These are phyloP conservation scores for Fonsecaea nubica DNA, from an alignment of 2,329 filamentous ascomycete genomes.

Conservation along the genomic window DNA sequence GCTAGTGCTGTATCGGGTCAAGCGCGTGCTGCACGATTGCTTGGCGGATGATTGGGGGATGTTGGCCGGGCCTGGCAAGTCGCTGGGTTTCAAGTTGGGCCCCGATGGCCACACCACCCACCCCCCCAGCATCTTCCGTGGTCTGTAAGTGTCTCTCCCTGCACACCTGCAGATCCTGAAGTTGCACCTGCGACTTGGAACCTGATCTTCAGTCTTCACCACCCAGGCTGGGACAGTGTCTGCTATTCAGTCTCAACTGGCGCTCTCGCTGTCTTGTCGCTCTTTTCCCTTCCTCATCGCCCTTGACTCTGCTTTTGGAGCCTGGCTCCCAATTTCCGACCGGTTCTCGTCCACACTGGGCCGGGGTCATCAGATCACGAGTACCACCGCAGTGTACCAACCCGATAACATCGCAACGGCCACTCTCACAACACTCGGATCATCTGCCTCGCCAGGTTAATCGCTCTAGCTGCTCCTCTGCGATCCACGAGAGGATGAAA, in stretches of 20 bases:
- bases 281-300: conserved; percentile 13
- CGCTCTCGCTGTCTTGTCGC: conserved; percentile 13
- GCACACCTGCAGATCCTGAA: conserved; percentile 26
- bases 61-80: not conserved
- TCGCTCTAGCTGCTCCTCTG: not conserved
- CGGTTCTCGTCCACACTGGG: not conserved
- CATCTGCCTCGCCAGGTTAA: not conserved
- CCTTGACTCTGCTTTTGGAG: not conserved
- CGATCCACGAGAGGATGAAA: conserved; percentile 6
- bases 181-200: conserved; percentile 16
- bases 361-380: conserved; percentile 16
- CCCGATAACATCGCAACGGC: conserved; percentile 23
- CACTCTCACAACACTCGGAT: conserved; percentile 6
- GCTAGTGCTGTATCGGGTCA: conserved; percentile 10
- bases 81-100: conserved; percentile 10
- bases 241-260: conserved; percentile 12
- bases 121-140: conserved; percentile 42
- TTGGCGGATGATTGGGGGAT: conserved; percentile 10
- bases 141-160: conserved; percentile 53
- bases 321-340: conserved; percentile 11
- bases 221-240: not conserved
- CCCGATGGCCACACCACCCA: conserved; percentile 1
- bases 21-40: not conserved
- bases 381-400: conserved; percentile 11
- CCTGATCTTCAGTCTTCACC: conserved; percentile 9